Percentiles rank a stretch among this genome's conserved stretches.
Evolutionary conservation across 495 filamentous ascomycete genomes (phyloP).

Genomic region (Aspergillus bertholletiae): DNA sequence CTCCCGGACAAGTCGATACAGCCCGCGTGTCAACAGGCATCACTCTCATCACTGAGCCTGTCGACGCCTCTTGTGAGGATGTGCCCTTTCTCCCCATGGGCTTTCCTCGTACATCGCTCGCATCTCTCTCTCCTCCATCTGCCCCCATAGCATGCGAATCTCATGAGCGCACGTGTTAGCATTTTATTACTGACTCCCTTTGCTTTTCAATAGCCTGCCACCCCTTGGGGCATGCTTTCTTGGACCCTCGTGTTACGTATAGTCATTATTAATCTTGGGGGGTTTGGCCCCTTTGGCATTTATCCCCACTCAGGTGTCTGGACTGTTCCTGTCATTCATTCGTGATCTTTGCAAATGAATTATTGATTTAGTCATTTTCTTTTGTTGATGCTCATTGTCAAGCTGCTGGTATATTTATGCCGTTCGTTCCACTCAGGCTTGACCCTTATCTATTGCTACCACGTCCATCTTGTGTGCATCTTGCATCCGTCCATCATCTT

Average conservation of each 20-base stretch:
- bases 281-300: background rate
- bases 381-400: conserved; percentile 16
- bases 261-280: conserved; percentile 8
- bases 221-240: background rate
- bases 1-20: conserved; percentile 41
- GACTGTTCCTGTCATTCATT: conserved; percentile 14
- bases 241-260: conserved; percentile 1
- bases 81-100: background rate
- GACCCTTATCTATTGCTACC: background rate
- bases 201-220: background rate
- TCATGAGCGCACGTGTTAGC: background rate
- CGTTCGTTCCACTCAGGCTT: background rate
- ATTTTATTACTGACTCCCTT: background rate
- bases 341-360: conserved; percentile 10
- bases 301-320: conserved; percentile 11
- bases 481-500: conserved; percentile 1
- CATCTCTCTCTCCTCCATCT: background rate
- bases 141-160: background rate
- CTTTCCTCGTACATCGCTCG: background rate
- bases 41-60: conserved; percentile 30
- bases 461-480: background rate
- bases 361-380: conserved; percentile 12
- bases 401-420: background rate
- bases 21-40: conserved; percentile 37
- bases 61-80: background rate